Percentiles rank a stretch among this genome's conserved stretches.
Conservation (phyloP, 768 basidiomycete genomes). For the Pleurotus cornucopiae region DNA sequence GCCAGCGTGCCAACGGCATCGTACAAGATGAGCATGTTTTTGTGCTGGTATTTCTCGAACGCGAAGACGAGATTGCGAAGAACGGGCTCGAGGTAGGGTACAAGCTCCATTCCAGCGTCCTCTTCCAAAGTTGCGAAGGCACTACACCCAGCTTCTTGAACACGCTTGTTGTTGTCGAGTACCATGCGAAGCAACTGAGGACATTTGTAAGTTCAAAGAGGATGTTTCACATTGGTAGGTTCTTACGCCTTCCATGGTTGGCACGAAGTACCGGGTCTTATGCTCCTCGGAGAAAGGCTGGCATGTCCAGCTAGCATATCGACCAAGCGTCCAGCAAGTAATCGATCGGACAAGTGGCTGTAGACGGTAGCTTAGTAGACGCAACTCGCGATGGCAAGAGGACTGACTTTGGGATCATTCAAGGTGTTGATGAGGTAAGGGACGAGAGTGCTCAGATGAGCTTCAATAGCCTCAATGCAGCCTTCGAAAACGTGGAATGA, state of each 20-base stretch:
- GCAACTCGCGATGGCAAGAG: constrained; percentile 7
- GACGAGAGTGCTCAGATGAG: constrained; percentile 89
- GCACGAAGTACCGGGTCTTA: constrained; percentile 87
- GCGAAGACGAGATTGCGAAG: constrained; percentile 93
- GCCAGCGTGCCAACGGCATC: constrained; percentile 99
- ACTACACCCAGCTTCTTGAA: constrained; percentile 98
- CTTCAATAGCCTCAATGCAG: constrained; percentile 93
- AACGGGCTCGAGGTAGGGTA: constrained; percentile 93
- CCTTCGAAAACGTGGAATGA: constrained; percentile 41
- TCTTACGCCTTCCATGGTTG: constrained; percentile 93
- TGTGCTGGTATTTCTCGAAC: constrained; percentile 98
- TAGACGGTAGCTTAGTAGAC: constrained; percentile 11
- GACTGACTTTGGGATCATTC: constrained; percentile 81
- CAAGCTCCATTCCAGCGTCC: constrained; percentile 86
- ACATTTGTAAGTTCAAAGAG: too few relatives aligned
- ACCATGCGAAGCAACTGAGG: constrained; percentile 94
- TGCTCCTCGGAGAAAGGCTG: constrained; percentile 81
- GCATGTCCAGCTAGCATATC: constrained; percentile 98
- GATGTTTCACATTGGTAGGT: too few relatives aligned
- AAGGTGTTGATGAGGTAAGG: constrained; percentile 90
- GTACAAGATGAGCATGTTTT: constrained; percentile 97
- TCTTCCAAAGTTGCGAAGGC: constrained; percentile 99
- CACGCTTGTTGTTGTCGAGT: constrained; percentile 96
- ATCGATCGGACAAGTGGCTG: constrained; percentile 97
- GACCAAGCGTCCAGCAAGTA: constrained; percentile 98